Evolutionary conservation across 78 protist species (phyloP), one percentile per base, ranked within the genome.

Genomic region (Goniomonas avonlea): DNA sequence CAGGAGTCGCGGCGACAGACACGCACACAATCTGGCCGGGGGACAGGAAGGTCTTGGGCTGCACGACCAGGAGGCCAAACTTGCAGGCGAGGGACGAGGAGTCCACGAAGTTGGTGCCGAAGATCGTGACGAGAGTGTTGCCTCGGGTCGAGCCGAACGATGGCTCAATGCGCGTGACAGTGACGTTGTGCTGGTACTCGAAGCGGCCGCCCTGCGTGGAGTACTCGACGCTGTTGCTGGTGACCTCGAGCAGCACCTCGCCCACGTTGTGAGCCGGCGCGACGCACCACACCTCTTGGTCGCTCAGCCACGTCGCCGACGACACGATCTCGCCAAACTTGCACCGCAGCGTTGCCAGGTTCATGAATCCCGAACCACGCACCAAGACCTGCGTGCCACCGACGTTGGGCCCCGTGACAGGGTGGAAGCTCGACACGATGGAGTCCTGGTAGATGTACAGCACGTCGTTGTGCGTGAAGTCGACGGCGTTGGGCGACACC

Each of bases 51-150:
- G 27, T 5, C 18, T 20, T 40, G 13, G 34, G 37, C 17, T 39
- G 71, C 3, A 38, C 25, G 23, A 27, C n/a, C 8, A 37, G 11
- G 25, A 15, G 15, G 3, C 74, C 74, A 23, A 66, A 66, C 21
- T 53, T 5, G 34, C 74, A 66, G 27, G 5, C 34, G 3, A 66
- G 3, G 34, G 25, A 3, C 7, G 47, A 41, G 13, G 47, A 25
- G 55, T 66, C 40, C 25, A 66, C 39, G 34, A 66, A 66, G 40
- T 66, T 66, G 18, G 55, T 41, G 0, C 74, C 74, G 25, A 63
- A 5, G 23, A 63, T 43, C 5, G 71, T 63, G 50, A 63, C 71
- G 11, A 37, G 47, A 1, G 71, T 63, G 7, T 63, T 63, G 3
- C 71, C 71, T 15, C 25, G 11, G 18, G 23, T 32, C 23, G 5